Percentiles rank a stretch among this genome's conserved stretches.
Conservation (phyloP, 2,329 filamentous ascomycete species). For the Westerdykella aurantiaca region DNA sequence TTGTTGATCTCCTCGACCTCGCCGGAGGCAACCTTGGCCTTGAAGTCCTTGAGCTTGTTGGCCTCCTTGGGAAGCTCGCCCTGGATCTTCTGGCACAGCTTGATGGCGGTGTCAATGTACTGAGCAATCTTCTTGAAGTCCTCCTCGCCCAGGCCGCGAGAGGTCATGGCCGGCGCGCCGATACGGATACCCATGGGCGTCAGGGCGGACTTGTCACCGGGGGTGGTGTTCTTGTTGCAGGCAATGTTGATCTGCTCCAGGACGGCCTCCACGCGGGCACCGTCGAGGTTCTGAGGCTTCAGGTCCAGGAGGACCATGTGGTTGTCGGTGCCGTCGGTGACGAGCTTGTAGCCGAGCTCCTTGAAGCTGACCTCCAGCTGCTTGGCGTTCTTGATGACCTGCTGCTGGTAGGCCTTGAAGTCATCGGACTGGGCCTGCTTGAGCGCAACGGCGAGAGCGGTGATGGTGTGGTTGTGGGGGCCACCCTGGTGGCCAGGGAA, state of each 20-base stretch:
- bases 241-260: slow-evolving; percentile 91
- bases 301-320: slow-evolving; percentile 91
- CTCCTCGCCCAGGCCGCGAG: slow-evolving; percentile 79
- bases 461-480: slow-evolving; percentile 98
- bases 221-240: slow-evolving; percentile 99
- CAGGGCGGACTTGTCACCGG: slow-evolving; percentile 88
- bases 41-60: slow-evolving; percentile 99
- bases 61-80: slow-evolving; percentile 81
- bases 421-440: slow-evolving; percentile 87
- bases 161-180: slow-evolving; percentile 96
- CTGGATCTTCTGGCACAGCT: slow-evolving; percentile 86
- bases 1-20: slow-evolving; percentile 74
- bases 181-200: slow-evolving; percentile 90
- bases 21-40: slow-evolving; percentile 77
- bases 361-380: slow-evolving; percentile 67
- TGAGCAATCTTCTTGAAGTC: slow-evolving; percentile 76
- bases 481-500: slow-evolving; percentile 98
- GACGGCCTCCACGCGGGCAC: slow-evolving; percentile 81
- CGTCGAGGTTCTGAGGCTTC: slow-evolving; percentile 81
- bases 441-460: slow-evolving; percentile 85
- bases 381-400: slow-evolving; percentile 86
- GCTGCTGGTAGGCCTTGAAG: slow-evolving; percentile 87
- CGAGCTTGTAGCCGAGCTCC: slow-evolving; percentile 73
- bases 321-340: slow-evolving; percentile 93
- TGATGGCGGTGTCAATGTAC: slow-evolving; percentile 87